Percentiles rank a stretch among this genome's conserved stretches.
These are phyloP conservation scores for Ceratorhiza oryzae-sativae DNA, from an alignment of 1,284 basidiomycete genomes.

Conservation along the genomic window DNA sequence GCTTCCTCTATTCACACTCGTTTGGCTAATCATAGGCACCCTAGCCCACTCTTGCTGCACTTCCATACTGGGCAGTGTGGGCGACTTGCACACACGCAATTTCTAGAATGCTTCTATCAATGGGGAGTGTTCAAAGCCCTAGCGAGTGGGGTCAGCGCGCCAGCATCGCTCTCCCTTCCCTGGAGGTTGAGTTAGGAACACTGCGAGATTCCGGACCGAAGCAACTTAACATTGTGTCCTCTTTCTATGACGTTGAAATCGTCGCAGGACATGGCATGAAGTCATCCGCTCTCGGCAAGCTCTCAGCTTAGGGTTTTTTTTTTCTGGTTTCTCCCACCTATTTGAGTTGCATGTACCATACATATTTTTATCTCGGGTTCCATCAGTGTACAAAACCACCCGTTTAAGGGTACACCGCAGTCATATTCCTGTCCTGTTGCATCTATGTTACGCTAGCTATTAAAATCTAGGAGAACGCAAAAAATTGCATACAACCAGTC, in stretches of 20 bases:
- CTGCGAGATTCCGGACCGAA: neutral
- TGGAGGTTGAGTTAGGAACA: conserved; percentile 9
- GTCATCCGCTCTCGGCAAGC: neutral
- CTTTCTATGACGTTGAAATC: conserved; percentile 16
- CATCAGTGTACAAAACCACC: no score
- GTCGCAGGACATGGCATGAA: neutral
- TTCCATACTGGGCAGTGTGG: conserved; percentile 21
- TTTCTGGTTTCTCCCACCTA: no score
- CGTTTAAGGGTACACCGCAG: no score
- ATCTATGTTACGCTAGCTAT: neutral
- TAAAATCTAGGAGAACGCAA: neutral
- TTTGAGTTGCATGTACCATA: no score
- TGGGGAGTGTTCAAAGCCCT: conserved; percentile 16
- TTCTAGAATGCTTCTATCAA: conserved; percentile 16
- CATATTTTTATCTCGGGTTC: no score
- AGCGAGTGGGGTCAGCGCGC: conserved; percentile 29
- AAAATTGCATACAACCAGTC: conserved; percentile 1
- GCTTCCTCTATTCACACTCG: no score
- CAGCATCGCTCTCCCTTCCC: neutral
- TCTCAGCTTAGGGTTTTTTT: neutral
- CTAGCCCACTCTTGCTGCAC: conserved; percentile 6
- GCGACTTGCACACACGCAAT: neutral
- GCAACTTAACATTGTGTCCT: conserved; percentile 9
- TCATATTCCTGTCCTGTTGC: neutral
- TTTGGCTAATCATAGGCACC: neutral